Evolutionary conservation across 257 asterid genomes (phyloP).

Genomic region (Mitragyna speciosa): DNA sequence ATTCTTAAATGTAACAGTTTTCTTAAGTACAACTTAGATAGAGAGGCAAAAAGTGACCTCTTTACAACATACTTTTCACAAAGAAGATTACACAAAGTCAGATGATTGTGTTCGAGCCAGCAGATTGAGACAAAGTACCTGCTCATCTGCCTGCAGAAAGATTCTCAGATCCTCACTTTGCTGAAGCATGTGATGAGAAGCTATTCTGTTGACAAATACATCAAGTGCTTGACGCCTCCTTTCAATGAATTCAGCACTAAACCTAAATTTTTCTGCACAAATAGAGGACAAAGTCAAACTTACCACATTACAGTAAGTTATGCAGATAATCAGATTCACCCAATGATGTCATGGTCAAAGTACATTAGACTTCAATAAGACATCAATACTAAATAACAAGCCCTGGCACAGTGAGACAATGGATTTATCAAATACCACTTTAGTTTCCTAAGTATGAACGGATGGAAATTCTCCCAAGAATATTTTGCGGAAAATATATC

Average conservation of each 20-base stretch:
- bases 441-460: background rate
- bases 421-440: background rate
- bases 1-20: background rate
- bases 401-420: background rate
- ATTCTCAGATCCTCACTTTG: conserved; percentile 86
- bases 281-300: conserved; percentile 25
- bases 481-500: background rate
- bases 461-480: background rate
- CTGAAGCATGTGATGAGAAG: conserved; percentile 81
- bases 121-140: conserved; percentile 42
- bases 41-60: conserved; percentile 6
- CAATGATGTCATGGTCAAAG: background rate
- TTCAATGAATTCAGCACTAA: conserved; percentile 92
- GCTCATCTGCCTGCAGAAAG: conserved; percentile 95
- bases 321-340: background rate
- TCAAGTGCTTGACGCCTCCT: conserved; percentile 96
- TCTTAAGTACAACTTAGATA: background rate
- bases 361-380: background rate
- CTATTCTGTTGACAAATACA: conserved; percentile 82
- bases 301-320: background rate
- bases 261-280: conserved; percentile 78
- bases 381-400: background rate
- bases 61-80: background rate
- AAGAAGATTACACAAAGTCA: background rate
- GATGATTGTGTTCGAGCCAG: background rate